These are phyloP conservation scores for Salix caprea DNA, from an alignment of 345 rosid genomes.

Conservation along the genomic window DNA sequence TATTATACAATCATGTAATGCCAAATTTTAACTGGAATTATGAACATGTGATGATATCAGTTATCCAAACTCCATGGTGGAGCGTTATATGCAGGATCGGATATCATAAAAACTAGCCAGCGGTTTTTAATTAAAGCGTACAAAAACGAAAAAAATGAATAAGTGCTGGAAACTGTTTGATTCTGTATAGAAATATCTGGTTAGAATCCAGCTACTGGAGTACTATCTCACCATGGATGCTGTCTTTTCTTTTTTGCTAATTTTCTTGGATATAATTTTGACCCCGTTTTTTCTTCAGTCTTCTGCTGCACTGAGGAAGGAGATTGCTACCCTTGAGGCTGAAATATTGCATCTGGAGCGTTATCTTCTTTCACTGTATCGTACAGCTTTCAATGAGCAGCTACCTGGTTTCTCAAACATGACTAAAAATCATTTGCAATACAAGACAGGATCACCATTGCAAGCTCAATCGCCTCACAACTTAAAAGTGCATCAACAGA, in stretches of 20 bases:
- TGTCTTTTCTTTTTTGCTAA: not conserved
- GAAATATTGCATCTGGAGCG: constrained; percentile 65
- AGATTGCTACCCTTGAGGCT: constrained; percentile 61
- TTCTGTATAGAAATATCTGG: not conserved
- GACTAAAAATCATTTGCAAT: constrained; percentile 21
- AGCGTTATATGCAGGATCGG: not conserved
- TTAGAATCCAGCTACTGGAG: not conserved
- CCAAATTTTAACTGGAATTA: not conserved
- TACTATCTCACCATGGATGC: not conserved
- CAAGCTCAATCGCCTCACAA: constrained; percentile 20
- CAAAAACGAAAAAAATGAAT: not conserved
- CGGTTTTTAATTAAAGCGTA: not conserved
- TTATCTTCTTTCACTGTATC: constrained; percentile 65
- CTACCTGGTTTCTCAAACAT: constrained; percentile 29
- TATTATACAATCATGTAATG: not conserved
- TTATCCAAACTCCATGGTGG: not conserved
- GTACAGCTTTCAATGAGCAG: constrained; percentile 57
- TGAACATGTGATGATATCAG: not conserved
- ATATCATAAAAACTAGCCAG: not conserved
- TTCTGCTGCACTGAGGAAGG: constrained; percentile 54
- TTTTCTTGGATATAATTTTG: not conserved
- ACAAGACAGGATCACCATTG: constrained; percentile 27
- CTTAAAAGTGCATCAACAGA: constrained; percentile 26
- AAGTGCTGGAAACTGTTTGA: not conserved
- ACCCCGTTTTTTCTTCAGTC: constrained; percentile 39